Evolutionary conservation across 805 yeast genomes (phyloP).

Genomic region (Kurtzmaniella fragi): DNA sequence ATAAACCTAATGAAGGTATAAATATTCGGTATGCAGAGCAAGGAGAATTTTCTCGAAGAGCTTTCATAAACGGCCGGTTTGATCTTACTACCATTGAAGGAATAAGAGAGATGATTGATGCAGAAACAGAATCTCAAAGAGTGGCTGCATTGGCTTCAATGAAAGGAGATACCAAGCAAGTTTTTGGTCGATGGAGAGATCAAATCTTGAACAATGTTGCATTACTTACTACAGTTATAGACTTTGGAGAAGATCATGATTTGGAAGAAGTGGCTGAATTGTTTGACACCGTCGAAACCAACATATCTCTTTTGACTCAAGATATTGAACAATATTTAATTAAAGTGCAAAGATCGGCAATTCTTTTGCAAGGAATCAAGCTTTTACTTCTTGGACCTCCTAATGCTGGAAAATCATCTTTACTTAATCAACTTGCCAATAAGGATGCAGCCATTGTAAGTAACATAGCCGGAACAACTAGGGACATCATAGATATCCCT

Average conservation of each 20-base stretch:
- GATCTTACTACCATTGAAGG: slow-evolving; percentile 93
- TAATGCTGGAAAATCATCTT: slow-evolving; percentile 92
- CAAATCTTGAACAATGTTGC: slow-evolving; percentile 64
- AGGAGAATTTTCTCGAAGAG: slow-evolving; percentile 88
- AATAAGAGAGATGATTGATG: slow-evolving; percentile 79
- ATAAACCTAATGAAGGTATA: slow-evolving; percentile 35
- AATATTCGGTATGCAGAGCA: slow-evolving; percentile 77
- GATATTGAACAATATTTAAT: slow-evolving; percentile 43
- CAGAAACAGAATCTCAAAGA: slow-evolving; percentile 90
- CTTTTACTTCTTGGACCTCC: slow-evolving; percentile 84
- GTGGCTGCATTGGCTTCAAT: slow-evolving; percentile 68
- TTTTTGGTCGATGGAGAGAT: slow-evolving; percentile 64
- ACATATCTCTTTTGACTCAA: slow-evolving; percentile 34
- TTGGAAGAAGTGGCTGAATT: slow-evolving; percentile 57
- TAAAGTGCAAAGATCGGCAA: slow-evolving; percentile 52
- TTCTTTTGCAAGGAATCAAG: slow-evolving; percentile 68
- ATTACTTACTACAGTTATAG: slow-evolving; percentile 79
- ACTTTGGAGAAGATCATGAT: slow-evolving; percentile 92
- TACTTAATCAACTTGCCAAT: slow-evolving; percentile 69
- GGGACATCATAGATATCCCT: slow-evolving; percentile 81
- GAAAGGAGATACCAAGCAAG: slow-evolving; percentile 55
- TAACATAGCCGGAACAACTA: slow-evolving; percentile 86
- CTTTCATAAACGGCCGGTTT: slow-evolving; percentile 75
- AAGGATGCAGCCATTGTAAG: slow-evolving; percentile 90
- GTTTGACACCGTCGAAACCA: slow-evolving; percentile 43